phyloP scores from a whole-genome alignment of 2,329 filamentous ascomycete species.

The Pseudogymnoascus sp. region DNA sequence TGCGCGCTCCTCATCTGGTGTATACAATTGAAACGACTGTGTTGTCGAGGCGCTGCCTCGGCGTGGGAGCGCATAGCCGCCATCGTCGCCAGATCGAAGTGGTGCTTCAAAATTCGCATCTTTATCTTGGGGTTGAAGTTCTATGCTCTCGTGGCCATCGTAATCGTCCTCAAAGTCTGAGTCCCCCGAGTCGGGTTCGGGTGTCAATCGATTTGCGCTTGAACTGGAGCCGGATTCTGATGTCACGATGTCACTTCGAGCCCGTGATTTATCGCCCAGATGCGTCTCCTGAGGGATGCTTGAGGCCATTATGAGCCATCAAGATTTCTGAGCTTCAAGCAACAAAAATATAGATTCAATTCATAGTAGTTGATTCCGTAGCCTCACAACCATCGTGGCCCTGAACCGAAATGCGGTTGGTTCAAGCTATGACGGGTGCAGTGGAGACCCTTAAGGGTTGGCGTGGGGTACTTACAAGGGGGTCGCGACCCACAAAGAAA shows the following conservation, averaged over 20 bases:
- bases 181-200: conserved; percentile 22
- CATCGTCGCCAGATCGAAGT: background rate
- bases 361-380: background rate
- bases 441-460: background rate
- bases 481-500: background rate
- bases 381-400: background rate
- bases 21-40: conserved; percentile 45
- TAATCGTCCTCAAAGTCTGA: conserved; percentile 15
- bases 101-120: background rate
- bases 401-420: background rate
- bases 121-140: background rate
- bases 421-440: background rate
- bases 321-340: background rate
- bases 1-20: conserved; percentile 60
- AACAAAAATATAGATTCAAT: background rate
- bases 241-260: background rate
- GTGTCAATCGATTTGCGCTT: conserved; percentile 17
- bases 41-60: conserved; percentile 23
- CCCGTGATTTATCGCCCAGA: background rate
- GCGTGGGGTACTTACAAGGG: conserved; percentile 1
- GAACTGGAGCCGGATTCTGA: conserved; percentile 14
- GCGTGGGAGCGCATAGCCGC: conserved; percentile 10
- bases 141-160: conserved; percentile 9
- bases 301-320: background rate
- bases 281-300: background rate